Percentiles rank a stretch among this genome's conserved stretches.
Conservation (phyloP, 352 stramenopile species). For the Pythium inflatum region DNA sequence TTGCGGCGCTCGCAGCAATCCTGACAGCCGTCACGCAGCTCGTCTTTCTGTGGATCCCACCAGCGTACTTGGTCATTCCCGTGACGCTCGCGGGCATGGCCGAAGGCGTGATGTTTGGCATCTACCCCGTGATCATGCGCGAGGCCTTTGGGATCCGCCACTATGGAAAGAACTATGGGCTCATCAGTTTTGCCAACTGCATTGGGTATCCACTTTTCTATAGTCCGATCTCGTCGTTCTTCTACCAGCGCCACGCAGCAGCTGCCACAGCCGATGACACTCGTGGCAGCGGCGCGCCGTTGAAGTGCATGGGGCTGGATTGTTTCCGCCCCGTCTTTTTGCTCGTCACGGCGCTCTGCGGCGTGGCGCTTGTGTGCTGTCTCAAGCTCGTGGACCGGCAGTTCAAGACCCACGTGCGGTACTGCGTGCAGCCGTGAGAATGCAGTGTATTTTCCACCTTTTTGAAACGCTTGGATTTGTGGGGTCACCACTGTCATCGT, state of each 20-base stretch:
- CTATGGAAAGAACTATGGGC: slow-evolving; percentile 87
- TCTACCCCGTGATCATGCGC: slow-evolving; percentile 80
- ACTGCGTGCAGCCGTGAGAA: slow-evolving; percentile 22
- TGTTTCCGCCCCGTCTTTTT: slow-evolving; percentile 76
- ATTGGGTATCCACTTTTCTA: slow-evolving; percentile 82
- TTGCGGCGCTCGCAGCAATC: slow-evolving; percentile 49
- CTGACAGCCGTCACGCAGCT: slow-evolving; percentile 55
- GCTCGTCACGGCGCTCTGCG: slow-evolving; percentile 58
- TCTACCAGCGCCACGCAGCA: slow-evolving; percentile 57
- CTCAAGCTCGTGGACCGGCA: slow-evolving; percentile 42
- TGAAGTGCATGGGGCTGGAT: slow-evolving; percentile 63
- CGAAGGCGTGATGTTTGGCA: slow-evolving; percentile 82
- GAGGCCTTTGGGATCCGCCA: slow-evolving; percentile 78
- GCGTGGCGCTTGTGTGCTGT: slow-evolving; percentile 56
- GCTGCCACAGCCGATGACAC: too few relatives aligned
- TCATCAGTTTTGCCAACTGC: slow-evolving; percentile 81
- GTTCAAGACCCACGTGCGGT: slow-evolving; percentile 25
- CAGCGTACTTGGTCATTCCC: slow-evolving; percentile 48
- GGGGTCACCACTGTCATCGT: too few relatives aligned
- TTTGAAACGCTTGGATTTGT: too few relatives aligned
- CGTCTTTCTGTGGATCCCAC: slow-evolving; percentile 59
- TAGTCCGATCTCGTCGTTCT: slow-evolving; percentile 71
- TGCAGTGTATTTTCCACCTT: not conserved
- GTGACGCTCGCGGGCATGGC: slow-evolving; percentile 67
- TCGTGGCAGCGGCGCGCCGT: slow-evolving; percentile 27